A percentile compares a stretch with the other conserved stretches of the same genome.
phyloP scores from a whole-genome alignment of 768 basidiomycete genomes.

The Strobilomyces dryophilus region DNA sequence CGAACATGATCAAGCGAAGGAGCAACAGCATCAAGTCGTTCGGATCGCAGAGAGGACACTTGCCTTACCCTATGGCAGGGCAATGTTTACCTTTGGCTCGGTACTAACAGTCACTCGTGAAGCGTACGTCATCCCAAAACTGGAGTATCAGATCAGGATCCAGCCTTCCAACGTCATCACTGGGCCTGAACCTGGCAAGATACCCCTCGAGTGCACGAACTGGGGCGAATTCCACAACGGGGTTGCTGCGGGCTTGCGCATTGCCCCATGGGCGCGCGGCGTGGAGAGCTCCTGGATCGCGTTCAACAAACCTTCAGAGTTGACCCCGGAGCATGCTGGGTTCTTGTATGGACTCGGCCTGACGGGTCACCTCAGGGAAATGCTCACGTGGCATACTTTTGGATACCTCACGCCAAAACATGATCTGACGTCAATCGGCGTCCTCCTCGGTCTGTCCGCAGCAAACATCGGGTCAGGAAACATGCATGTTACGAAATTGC shows the following conservation, averaged over 20 bases:
- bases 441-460: constrained; percentile 90
- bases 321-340: constrained; percentile 94
- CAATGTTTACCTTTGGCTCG: constrained; percentile 88
- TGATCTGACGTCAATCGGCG: constrained; percentile 89
- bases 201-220: constrained; percentile 62
- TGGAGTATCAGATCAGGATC: constrained; percentile 71
- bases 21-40: constrained; percentile 77
- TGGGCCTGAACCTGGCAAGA: constrained; percentile 66
- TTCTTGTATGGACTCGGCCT: constrained; percentile 91
- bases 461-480: constrained; percentile 86
- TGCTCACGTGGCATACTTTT: constrained; percentile 95
- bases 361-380: constrained; percentile 82
- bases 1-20: constrained; percentile 83
- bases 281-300: constrained; percentile 95
- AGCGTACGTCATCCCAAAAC: constrained; percentile 72
- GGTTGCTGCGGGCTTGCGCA: constrained; percentile 84
- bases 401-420: constrained; percentile 94
- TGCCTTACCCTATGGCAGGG: constrained; percentile 86
- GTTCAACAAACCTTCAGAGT: constrained; percentile 89
- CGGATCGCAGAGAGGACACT: constrained; percentile 84
- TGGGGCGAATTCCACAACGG: constrained; percentile 99
- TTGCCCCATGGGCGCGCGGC: constrained; percentile 66
- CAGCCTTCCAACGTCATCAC: constrained; percentile 68
- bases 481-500: constrained; percentile 81
- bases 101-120: constrained; percentile 72